These are phyloP conservation scores for Ustilago curta DNA, from an alignment of 1,284 basidiomycete genomes.

Conservation along the genomic window DNA sequence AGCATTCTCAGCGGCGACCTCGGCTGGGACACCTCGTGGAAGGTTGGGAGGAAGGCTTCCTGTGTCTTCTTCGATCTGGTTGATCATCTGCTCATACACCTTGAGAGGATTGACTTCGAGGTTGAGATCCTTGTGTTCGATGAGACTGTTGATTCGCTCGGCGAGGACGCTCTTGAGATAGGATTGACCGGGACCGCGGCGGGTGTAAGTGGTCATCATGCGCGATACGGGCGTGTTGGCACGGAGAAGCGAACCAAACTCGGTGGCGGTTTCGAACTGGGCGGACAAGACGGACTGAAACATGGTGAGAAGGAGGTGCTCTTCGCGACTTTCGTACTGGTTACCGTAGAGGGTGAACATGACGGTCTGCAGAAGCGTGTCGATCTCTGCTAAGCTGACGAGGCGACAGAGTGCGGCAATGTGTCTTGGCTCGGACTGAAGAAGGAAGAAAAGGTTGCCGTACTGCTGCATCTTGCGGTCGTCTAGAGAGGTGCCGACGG, in stretches of 20 bases:
- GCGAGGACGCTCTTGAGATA: slow-evolving; percentile 97
- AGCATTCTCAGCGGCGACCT: slow-evolving; percentile 88
- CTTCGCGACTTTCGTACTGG: slow-evolving; percentile 98
- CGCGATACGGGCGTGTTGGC: slow-evolving; percentile 98
- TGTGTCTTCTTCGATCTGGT: slow-evolving; percentile 96
- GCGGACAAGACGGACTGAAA: slow-evolving; percentile 96
- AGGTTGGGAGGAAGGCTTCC: slow-evolving; percentile 88
- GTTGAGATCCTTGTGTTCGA: slow-evolving; percentile 98
- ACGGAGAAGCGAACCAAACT: slow-evolving; percentile 94
- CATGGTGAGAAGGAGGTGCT: slow-evolving; percentile 98
- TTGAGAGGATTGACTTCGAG: slow-evolving; percentile 98
- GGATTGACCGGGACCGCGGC: slow-evolving; percentile 94
- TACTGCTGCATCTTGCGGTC: slow-evolving; percentile 94
- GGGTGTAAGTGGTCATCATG: slow-evolving; percentile 99
- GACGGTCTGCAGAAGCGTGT: slow-evolving; percentile 97
- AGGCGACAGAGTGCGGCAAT: slow-evolving; percentile 96
- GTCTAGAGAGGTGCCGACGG: slow-evolving; percentile 74
- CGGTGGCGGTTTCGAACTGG: slow-evolving; percentile 97
- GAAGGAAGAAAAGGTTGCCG: slow-evolving; percentile 97
- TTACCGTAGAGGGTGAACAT: slow-evolving; percentile 99
- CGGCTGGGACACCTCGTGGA: slow-evolving; percentile 89
- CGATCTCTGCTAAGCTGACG: slow-evolving; percentile 94
- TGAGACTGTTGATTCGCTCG: slow-evolving; percentile 95
- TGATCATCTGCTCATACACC: slow-evolving; percentile 73
- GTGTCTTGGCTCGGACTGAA: slow-evolving; percentile 96